Base-by-base conservation (phyloP, 176 grass and related monocot species). In the Carex kokanica region DNA sequence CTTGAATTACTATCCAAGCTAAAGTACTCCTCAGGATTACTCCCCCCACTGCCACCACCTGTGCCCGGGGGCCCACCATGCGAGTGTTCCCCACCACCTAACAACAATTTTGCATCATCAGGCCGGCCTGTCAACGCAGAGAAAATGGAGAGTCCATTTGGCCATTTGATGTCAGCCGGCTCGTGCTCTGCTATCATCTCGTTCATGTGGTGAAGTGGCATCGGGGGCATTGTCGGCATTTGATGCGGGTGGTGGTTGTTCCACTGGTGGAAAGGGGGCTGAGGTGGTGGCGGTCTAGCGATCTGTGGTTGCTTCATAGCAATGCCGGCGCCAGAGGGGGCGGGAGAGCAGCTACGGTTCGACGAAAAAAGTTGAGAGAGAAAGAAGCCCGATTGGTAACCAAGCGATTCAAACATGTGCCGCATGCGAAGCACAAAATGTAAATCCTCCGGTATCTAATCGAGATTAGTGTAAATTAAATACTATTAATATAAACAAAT, bases 361-460 rank as follows among this genome's bases (percentile, higher is more conserved):
- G 93, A 95, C 67, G 96, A 99, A 89, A 96, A 96, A 47, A 99
- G 91, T 88, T 99, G 97, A 36, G 97, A 99, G 24, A 99, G 93
- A 88, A 96, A 96, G 93, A 99, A 93, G 27, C 97, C 97, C 6
- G 97, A 99, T 74, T 99, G 97, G 86, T 99, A 96, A 7, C 93
- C 97, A 21, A 99, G 88, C 3, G 97, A 99, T 85, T 99, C 97
- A 60, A 96, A 99, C 93, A 96, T 96, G 85, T 99, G 91, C 49
- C 97, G 89, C 97, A 99, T 99, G 34, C 93, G 88, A 82, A 96
- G 91, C 66, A 99, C 97, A 86, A 99, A 99, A 85, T 92, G 97
- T 86, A 99, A 85, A 77, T 99, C 97, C 83, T 99, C 97, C 2
- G 97, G 89, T 90, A 99, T 93, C 97, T 99, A 54, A 77, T 77